Evolutionary conservation across 2,329 filamentous ascomycete genomes (phyloP), one percentile per base, ranked within the genome.

Genomic region (Pseudocercospora fuligena): DNA sequence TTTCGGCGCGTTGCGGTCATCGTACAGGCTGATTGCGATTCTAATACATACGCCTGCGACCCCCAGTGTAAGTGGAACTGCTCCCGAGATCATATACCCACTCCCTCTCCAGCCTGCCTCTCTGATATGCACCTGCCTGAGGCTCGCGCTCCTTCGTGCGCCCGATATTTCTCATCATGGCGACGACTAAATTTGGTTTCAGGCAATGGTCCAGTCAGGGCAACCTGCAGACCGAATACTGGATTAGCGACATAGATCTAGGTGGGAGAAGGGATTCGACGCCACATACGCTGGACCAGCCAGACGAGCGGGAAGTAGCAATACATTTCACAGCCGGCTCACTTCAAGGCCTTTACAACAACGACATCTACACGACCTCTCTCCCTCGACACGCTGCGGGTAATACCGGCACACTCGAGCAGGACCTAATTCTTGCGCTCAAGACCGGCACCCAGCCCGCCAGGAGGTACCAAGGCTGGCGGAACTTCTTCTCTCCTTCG

Each of bases 321-420:
- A 19, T 69, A 23, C 36, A 65, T 23, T 67, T 70, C 60, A 70
- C 66, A 8, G 66, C 68, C 31, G 68, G 68, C 47, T 64, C 53
- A 16, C 66, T 68, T 6, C 49, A 60, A 33, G 31, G 29, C 29
- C 63, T 70, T 36, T 63, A 70, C 63, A 56, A 62, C 49, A 33
- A 56, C 23, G 27, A 36, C 49, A 63, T 43, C 61, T 60, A 43
- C 65, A 65, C 54, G 43, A 63, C 46, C 36, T 21, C 61, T 29
- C 11, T 46, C 19, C 33, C 8, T 57, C 51, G 36, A 40, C 61
- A 21, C 36, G 25, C 33, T 36, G 33, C 36, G 49, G 23, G 36
- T 25, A 49, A 16, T 29, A 29, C 36, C 59, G 62, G 57, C 63
- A 60, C 43, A 21, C 59, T 47, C 63, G 25, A 57, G 36, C 63